A percentile compares a stretch with the other conserved stretches of the same genome.
Conservation (phyloP, 139 green algal species). For the Coelastrella sp. region DNA sequence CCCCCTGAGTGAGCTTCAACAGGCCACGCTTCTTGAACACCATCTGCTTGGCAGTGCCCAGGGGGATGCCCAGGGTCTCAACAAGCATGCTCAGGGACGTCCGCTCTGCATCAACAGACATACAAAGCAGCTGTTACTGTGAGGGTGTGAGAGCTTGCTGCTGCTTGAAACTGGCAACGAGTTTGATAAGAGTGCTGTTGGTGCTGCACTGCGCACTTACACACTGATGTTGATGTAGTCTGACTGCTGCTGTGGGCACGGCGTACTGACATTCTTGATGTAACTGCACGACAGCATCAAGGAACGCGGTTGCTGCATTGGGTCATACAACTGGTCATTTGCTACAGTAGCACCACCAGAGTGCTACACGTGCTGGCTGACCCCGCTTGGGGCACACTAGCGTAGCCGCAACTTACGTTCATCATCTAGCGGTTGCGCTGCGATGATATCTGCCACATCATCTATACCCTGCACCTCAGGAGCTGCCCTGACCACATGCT, state of each 20-base stretch:
- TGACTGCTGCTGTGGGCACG: no score
- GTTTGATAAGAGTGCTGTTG: not conserved
- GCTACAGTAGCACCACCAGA: not conserved
- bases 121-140: not conserved
- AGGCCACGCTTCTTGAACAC: conserved; percentile 62
- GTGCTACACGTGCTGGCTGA: not conserved
- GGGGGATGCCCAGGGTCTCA: conserved; percentile 49
- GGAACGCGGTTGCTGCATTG: no score
- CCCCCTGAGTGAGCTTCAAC: conserved; percentile 47
- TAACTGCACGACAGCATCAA: no score
- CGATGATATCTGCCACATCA: conserved; percentile 59
- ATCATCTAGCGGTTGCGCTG: conserved; percentile 50
- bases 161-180: not conserved
- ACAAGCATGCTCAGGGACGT: not conserved
- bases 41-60: conserved; percentile 63
- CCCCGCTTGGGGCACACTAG: no score
- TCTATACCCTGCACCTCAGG: conserved; percentile 38
- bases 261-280: no score
- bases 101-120: not conserved
- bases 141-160: not conserved
- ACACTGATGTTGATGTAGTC: no score
- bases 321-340: not conserved
- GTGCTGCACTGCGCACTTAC: no score
- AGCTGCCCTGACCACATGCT: not conserved
- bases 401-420: conserved; percentile 41